phyloP scores from a whole-genome alignment of 169 alveolate species.

The Cyclospora cayetanensis region DNA sequence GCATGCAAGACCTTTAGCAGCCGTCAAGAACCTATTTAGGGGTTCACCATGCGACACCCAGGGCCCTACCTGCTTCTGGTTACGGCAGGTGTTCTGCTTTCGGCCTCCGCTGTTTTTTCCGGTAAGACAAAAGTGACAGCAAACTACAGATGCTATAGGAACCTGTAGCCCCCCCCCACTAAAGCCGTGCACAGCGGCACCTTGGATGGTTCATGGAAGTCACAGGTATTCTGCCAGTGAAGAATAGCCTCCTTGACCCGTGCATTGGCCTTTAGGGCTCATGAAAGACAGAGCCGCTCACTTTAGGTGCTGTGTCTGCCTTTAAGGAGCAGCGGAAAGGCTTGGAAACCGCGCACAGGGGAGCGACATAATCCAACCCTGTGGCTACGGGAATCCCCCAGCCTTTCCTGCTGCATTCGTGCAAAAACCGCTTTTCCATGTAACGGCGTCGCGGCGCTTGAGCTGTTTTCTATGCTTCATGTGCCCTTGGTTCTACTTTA shows the following conservation, averaged over 20 bases:
- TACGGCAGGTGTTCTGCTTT: not conserved
- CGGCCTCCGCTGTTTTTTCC: not conserved
- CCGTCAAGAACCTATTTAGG: not conserved
- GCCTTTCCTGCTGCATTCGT: no score
- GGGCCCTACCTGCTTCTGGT: constrained; percentile 7
- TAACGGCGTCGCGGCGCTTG: no score
- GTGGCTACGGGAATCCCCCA: no score
- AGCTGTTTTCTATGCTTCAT: no score
- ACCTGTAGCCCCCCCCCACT: not conserved
- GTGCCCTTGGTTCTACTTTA: no score
- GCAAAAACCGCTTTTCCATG: no score
- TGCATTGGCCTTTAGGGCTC: not conserved
- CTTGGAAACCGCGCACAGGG: no score
- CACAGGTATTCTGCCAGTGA: not conserved
- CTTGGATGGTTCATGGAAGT: not conserved
- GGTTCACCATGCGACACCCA: constrained; percentile 25
- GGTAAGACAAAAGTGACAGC: not conserved
- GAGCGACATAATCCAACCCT: no score
- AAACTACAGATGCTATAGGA: not conserved
- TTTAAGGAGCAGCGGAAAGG: no score
- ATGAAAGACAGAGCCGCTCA: not conserved
- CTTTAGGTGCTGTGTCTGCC: no score
- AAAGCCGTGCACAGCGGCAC: not conserved
- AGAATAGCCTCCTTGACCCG: not conserved
- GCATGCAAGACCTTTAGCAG: not conserved